Evolutionary conservation across 805 yeast genomes (phyloP), one percentile per base, ranked within the genome.

Genomic region (Kluyveromyces dobzhanskii): DNA sequence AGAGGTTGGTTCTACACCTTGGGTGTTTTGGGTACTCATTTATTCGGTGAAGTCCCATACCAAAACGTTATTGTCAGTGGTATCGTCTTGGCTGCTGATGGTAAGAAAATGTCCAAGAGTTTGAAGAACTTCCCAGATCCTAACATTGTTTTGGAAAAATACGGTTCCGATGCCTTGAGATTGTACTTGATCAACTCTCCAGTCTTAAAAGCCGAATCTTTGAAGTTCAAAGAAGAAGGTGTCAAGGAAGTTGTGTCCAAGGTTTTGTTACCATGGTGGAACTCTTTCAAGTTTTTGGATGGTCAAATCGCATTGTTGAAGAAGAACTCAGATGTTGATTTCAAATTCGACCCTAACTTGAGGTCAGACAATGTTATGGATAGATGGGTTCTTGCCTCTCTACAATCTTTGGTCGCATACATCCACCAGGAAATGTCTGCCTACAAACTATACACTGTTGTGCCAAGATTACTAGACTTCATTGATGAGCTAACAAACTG

Each of bases 1-100:
- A 85, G 99, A 77, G 99, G 99, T 61, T 92, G 99, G 99, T 92
- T 92, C 69, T 92, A 92, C 66, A 92, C 98, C 38, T 73, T 92
- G 62, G 81, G 94, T 33, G 96, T 92, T 17, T 73, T 92, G 56
- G 98, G 97, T 63, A 85, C 95, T 42, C 97, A 90, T 54, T 69
- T 92, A 54, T 92, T 92, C 69, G 80, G 83, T 56, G 75, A 80
- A 43, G 94, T 94, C 47, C 97, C 99, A 36, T 92, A 83, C 73
- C 70, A 90, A 65, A 92, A 92, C 63, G 95, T 88, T 48, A 85
- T 92, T 62, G 98, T 92, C 38, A 72, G 87, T 31, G 99, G 99
- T 72, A 85, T 92, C 59, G 95, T 92, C 32, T 74, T 92, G 51
- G 99, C 99, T 33, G 80, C 92, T 32, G 99, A 92, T 61, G 99